Percentiles rank a stretch among this genome's conserved stretches.
Evolutionary conservation across 2,329 filamentous ascomycete genomes (phyloP).

Genomic region (Thielaviopsis ethacetica): DNA sequence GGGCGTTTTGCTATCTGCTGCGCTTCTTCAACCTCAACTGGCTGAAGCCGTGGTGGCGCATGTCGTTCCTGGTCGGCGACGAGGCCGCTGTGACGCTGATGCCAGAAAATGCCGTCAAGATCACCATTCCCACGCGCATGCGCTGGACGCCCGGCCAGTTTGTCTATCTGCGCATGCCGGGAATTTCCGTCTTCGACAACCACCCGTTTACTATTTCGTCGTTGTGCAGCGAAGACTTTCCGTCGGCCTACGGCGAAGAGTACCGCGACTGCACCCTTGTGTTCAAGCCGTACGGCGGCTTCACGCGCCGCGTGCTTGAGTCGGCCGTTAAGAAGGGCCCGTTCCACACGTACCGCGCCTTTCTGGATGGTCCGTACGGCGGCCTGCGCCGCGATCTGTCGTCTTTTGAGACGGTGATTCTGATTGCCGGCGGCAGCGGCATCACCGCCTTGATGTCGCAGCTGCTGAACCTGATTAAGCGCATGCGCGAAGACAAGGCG

Average conservation of each 20-base stretch:
- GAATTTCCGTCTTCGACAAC: constrained; percentile 78
- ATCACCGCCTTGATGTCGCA: constrained; percentile 90
- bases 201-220: constrained; percentile 94
- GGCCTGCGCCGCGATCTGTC: constrained; percentile 82
- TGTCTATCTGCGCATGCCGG: constrained; percentile 86
- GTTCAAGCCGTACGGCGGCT: constrained; percentile 81
- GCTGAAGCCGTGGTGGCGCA: constrained; percentile 54
- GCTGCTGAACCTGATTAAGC: constrained; percentile 82
- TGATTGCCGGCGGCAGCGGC: constrained; percentile 86
- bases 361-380: constrained; percentile 86
- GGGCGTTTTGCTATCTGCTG: constrained; percentile 55
- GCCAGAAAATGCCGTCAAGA: constrained; percentile 86
- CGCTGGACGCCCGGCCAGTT: constrained; percentile 89
- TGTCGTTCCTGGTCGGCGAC: constrained; percentile 76
- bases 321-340: constrained; percentile 73
- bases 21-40: constrained; percentile 82
- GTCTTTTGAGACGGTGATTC: constrained; percentile 81
- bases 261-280: constrained; percentile 83
- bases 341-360: constrained; percentile 82
- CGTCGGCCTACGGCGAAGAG: constrained; percentile 74
- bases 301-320: constrained; percentile 71
- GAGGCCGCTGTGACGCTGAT: constrained; percentile 80
- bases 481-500: constrained; percentile 87
- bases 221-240: constrained; percentile 82
- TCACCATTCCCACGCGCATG: constrained; percentile 86